These are phyloP conservation scores for Tylopilus sp. DNA, from an alignment of 768 basidiomycete species.

Conservation along the genomic window DNA sequence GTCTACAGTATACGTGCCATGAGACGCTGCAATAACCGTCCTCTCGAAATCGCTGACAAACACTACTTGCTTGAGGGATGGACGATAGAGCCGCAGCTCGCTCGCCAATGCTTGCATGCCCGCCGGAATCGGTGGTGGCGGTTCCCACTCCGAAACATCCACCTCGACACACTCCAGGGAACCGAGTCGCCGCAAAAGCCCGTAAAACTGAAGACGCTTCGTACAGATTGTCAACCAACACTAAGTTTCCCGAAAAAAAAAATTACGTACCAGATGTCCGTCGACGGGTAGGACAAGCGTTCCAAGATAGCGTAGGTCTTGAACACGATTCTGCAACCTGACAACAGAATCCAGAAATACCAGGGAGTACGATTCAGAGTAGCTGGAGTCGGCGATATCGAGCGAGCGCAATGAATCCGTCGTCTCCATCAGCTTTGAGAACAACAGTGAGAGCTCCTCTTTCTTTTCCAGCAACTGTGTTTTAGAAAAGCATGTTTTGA, in stretches of 20 bases:
- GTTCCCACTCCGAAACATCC: conserved; percentile 65
- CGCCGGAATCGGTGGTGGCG: conserved; percentile 46
- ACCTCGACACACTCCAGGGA: conserved; percentile 55
- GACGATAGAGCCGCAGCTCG: conserved; percentile 61
- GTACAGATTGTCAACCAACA: conserved; percentile 5
- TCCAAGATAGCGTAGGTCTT: conserved; percentile 55
- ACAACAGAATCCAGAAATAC: conserved; percentile 47
- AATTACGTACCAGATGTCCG: conserved; percentile 25
- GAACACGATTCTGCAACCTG: conserved; percentile 30
- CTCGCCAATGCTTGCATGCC: conserved; percentile 57
- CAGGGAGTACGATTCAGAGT: conserved; percentile 51
- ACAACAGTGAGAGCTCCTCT: conserved; percentile 46
- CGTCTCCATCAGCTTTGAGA: conserved; percentile 45
- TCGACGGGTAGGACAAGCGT: conserved; percentile 61
- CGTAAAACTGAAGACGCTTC: conserved; percentile 63
- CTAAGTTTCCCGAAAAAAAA: conserved; percentile 14
- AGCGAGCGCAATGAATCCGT: conserved; percentile 46
- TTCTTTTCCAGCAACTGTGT: conserved; percentile 47
- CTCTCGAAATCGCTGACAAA: conserved; percentile 64
- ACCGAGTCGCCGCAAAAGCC: conserved; percentile 50
- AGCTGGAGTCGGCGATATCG: conserved; percentile 60
- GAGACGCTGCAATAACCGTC: conserved; percentile 40
- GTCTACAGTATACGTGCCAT: conserved; percentile 29
- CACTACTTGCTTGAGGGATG: conserved; percentile 47
- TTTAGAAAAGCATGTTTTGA: conserved; percentile 68